Evolutionary conservation across 805 yeast species (phyloP), one percentile per base, ranked within the genome.

Genomic region (Yamadazyma paraphyllophila): DNA sequence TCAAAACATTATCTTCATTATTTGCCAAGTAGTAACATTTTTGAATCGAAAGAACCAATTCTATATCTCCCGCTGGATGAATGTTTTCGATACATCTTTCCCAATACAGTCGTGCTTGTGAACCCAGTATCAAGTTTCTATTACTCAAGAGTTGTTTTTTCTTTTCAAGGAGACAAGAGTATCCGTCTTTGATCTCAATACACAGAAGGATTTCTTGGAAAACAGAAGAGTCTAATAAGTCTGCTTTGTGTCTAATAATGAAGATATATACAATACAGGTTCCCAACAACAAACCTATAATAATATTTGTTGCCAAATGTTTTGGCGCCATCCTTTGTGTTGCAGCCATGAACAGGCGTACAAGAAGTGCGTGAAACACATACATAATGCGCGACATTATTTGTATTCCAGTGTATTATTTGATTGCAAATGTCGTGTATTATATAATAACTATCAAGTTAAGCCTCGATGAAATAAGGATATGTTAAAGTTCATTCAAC

Each of bases 1-100:
- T 20, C 24, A 20, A 20, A 6, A 20, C 6, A 20, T 30, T 41
- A 31, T 57, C 54, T 7, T 53, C 27, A 2, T 54, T 36, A 36
- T 55, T 59, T 2, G 58, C 54, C 24, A 61, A 60, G 42, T 58
- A 56, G 36, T 53, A 56, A 44, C 69, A 64, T 15, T 51, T 48
- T 38, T 62, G 67, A 29, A 62, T 47, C 29, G 51, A 53, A 24
- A 59, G 48, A 14, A 61, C 39, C 5, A 62, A 32, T 16, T 57
- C 49, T 3, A 59, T 41, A 41, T 61, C 68, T 33, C 36, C 33
- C 5, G 42, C 47, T 2, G 51, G 41, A n/a, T 44, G 47, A 5
- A 53, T 48, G 4, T 47, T 24, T 34, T 47, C 50, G 13, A 63
- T 45, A 36, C 67, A 62, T 10, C 33, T 27, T 12, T 17, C 34